These are phyloP conservation scores for Malus hybrid DNA, from an alignment of 331 rosid genomes.

Conservation along the genomic window DNA sequence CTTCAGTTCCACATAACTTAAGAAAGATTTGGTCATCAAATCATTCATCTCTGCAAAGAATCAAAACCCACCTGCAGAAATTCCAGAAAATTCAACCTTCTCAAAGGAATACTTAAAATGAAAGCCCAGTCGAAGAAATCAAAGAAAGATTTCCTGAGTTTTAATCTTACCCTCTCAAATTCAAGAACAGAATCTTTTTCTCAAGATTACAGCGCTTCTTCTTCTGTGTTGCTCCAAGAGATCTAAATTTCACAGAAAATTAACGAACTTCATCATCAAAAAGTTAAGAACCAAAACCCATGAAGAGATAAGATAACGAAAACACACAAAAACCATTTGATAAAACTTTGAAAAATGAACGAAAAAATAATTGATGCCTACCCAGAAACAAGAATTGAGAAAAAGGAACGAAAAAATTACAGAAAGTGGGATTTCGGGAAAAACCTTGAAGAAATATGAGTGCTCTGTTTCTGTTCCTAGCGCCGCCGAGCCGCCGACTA, in stretches of 20 bases:
- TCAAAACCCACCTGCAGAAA: constrained; percentile 36
- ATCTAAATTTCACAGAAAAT: constrained; percentile 17
- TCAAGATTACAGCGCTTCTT: neutral
- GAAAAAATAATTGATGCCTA: neutral
- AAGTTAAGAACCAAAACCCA: too few relatives aligned
- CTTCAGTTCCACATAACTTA: constrained; percentile 88
- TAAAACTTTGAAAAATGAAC: neutral
- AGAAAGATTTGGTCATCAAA: constrained; percentile 75
- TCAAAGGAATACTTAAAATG: neutral
- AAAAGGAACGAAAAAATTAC: neutral
- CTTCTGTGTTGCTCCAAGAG: constrained; percentile 7
- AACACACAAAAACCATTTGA: too few relatives aligned
- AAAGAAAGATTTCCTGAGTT: neutral
- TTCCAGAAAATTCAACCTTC: neutral
- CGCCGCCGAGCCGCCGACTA: neutral
- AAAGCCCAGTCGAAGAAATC: neutral
- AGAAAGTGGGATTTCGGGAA: neutral
- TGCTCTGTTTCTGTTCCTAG: neutral
- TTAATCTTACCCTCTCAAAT: neutral
- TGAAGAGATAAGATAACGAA: too few relatives aligned
- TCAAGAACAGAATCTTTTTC: constrained; percentile 9
- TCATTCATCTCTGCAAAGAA: constrained; percentile 66
- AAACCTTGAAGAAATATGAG: constrained; percentile 12
- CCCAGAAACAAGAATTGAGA: neutral
- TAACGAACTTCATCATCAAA: too few relatives aligned